These are phyloP conservation scores for Polygonum aviculare DNA, from an alignment of 148 eudicot genomes.

Conservation along the genomic window DNA sequence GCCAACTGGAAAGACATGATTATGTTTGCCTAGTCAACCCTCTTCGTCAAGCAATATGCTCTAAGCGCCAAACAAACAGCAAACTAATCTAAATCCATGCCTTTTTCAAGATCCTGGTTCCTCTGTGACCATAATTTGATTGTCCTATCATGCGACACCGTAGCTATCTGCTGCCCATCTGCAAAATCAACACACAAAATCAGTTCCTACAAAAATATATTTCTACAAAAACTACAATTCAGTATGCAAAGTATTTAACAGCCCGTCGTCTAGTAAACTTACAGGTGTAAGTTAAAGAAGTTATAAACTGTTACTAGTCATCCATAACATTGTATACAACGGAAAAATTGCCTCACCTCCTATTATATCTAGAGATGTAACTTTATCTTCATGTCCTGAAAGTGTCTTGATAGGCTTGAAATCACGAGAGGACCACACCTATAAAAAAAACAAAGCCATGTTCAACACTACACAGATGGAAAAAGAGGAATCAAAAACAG, in stretches of 20 bases:
- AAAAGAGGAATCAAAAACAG: not conserved
- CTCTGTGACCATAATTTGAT: slow-evolving; percentile 77
- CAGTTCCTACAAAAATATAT: not conserved
- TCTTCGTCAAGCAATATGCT: not conserved
- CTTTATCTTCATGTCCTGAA: slow-evolving; percentile 80
- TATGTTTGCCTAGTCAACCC: not conserved
- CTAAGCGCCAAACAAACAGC: not conserved
- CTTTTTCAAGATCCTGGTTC: slow-evolving; percentile 39
- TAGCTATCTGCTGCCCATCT: slow-evolving; percentile 77
- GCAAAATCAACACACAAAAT: slow-evolving; percentile 20
- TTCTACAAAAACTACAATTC: too few species aligned
- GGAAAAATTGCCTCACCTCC: slow-evolving; percentile 37
- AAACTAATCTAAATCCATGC: slow-evolving; percentile 61
- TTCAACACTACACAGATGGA: not conserved
- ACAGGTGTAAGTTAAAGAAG: not conserved
- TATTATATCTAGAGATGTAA: slow-evolving; percentile 63
- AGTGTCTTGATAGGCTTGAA: slow-evolving; percentile 76
- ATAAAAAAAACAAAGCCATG: slow-evolving; percentile 9
- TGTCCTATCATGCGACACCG: slow-evolving; percentile 83
- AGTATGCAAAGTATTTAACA: not conserved
- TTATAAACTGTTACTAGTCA: not conserved
- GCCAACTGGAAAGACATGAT: not conserved
- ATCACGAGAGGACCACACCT: slow-evolving; percentile 92
- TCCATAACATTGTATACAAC: not conserved
- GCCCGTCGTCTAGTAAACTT: not conserved